Percentiles rank a stretch among this genome's conserved stretches.
These are phyloP conservation scores for Coemansia sp. DNA, from an alignment of 192 early-diverging fungal genomes.

Conservation along the genomic window DNA sequence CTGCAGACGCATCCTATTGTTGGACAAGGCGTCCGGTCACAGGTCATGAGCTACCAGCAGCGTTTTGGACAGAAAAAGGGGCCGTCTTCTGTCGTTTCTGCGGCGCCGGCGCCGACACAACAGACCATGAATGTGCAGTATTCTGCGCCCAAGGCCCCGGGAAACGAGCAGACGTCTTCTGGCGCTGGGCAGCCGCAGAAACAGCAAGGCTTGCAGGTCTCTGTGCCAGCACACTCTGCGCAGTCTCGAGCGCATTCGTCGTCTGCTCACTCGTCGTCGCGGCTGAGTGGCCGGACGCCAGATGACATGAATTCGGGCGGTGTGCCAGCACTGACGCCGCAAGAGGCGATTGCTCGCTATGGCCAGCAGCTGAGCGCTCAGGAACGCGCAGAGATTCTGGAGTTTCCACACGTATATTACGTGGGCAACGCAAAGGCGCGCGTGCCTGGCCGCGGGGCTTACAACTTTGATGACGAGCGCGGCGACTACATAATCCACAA, in stretches of 20 bases:
- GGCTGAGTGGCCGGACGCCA: conserved; percentile 25
- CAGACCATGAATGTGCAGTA: conserved; percentile 22
- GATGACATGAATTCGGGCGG: conserved; percentile 25
- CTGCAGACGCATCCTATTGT: conserved; percentile 27
- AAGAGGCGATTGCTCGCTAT: conserved; percentile 65
- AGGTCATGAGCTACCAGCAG: conserved; percentile 50
- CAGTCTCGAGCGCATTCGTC: conserved; percentile 28
- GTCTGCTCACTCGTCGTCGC: conserved; percentile 22
- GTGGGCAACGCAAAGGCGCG: conserved; percentile 74
- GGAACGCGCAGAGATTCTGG: conserved; percentile 85
- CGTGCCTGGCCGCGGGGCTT: conserved; percentile 19
- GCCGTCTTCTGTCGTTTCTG: conserved; percentile 48
- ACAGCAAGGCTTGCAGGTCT: conserved; percentile 10
- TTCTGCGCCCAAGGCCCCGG: conserved; percentile 9
- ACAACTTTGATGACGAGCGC: conserved; percentile 85
- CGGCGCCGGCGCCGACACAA: conserved; percentile 30
- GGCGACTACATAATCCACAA: conserved; percentile 87
- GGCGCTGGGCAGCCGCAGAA: conserved; percentile 10
- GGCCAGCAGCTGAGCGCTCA: conserved; percentile 75
- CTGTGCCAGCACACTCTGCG: not conserved
- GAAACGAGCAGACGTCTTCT: conserved; percentile 3
- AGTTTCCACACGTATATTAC: conserved; percentile 83
- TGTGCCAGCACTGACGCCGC: conserved; percentile 59
- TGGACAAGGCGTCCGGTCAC: conserved; percentile 34
- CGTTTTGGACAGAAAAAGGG: conserved; percentile 39